These are phyloP conservation scores for Penicillium argentinense DNA, from an alignment of 495 filamentous ascomycete species.

Conservation along the genomic window DNA sequence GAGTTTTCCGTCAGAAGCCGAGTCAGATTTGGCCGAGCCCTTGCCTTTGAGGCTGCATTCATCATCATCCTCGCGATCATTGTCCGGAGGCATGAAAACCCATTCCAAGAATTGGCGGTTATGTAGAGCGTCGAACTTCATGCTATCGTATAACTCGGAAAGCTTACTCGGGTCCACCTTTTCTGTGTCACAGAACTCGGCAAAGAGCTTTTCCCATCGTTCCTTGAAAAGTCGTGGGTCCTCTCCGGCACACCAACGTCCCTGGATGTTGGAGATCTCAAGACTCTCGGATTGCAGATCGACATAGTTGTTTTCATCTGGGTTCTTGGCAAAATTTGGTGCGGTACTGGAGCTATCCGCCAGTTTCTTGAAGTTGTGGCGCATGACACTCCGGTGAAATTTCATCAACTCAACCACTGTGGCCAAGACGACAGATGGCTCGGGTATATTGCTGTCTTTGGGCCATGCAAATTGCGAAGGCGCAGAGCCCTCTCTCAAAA, in stretches of 20 bases:
- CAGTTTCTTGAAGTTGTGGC: slow-evolving; percentile 81
- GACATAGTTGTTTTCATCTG: slow-evolving; percentile 33
- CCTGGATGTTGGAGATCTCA: slow-evolving; percentile 70
- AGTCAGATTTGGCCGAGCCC: slow-evolving; percentile 31
- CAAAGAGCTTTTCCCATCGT: slow-evolving; percentile 97
- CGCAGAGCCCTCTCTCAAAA: slow-evolving; percentile 84
- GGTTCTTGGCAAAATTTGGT: slow-evolving; percentile 3
- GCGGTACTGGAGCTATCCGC: slow-evolving; percentile 55
- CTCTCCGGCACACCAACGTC: slow-evolving; percentile 95
- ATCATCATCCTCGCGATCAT: slow-evolving; percentile 65
- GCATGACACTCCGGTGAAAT: slow-evolving; percentile 92
- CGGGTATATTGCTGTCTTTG: slow-evolving; percentile 76
- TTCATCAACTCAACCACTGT: slow-evolving; percentile 97
- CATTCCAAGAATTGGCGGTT: slow-evolving; percentile 97
- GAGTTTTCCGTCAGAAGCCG: slow-evolving; percentile 23
- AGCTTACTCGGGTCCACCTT: slow-evolving; percentile 99
- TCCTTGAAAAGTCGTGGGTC: slow-evolving; percentile 93
- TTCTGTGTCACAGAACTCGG: slow-evolving; percentile 92
- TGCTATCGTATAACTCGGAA: slow-evolving; percentile 95
- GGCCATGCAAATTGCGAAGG: slow-evolving; percentile 97
- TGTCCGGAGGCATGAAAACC: slow-evolving; percentile 81
- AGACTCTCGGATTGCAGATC: slow-evolving; percentile 41
- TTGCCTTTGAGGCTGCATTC: slow-evolving; percentile 37
- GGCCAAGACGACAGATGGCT: slow-evolving; percentile 84
- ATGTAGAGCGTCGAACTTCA: slow-evolving; percentile 98